phyloP scores from a whole-genome alignment of 805 yeast species.

The Brettanomyces bruxellensis region DNA sequence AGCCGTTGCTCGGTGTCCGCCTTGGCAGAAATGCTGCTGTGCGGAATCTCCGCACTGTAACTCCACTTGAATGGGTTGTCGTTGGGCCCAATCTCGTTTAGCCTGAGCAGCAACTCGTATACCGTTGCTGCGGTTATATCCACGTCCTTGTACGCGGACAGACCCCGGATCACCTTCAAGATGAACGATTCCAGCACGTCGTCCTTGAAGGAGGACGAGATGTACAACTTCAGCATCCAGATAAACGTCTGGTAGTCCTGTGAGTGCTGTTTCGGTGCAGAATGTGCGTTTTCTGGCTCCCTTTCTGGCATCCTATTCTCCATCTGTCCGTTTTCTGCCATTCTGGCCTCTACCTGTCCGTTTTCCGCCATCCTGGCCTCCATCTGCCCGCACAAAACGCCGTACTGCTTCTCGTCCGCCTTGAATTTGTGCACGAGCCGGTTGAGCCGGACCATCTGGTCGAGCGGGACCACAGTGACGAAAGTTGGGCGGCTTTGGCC shows the following conservation, averaged over 20 bases:
- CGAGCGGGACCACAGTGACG: slow-evolving; percentile 35
- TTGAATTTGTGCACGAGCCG: slow-evolving; percentile 22
- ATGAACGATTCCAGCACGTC: slow-evolving; percentile 41
- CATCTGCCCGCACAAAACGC: slow-evolving; percentile 18
- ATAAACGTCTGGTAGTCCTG: slow-evolving; percentile 29
- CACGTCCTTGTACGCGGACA: slow-evolving; percentile 22
- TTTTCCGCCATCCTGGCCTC: slow-evolving; percentile 4
- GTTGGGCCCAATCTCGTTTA: slow-evolving; percentile 18
- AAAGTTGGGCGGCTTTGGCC: slow-evolving; percentile 25
- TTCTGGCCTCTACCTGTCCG: too few relatives aligned
- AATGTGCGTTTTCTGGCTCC: neutral
- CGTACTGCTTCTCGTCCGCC: slow-evolving; percentile 15
- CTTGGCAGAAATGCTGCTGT: slow-evolving; percentile 31
- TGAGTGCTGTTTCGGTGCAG: slow-evolving; percentile 13
- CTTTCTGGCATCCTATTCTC: too few relatives aligned
- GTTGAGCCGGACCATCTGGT: slow-evolving; percentile 26
- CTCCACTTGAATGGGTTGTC: slow-evolving; percentile 49
- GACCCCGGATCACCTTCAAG: slow-evolving; percentile 27
- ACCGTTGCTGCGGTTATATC: slow-evolving; percentile 48
- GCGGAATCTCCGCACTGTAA: slow-evolving; percentile 35
- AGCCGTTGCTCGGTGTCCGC: slow-evolving; percentile 36
- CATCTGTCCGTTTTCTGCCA: too few relatives aligned
- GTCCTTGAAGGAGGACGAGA: slow-evolving; percentile 43
- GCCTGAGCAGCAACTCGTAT: slow-evolving; percentile 36
- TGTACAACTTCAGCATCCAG: slow-evolving; percentile 42